Base-by-base conservation (phyloP, 2,329 filamentous ascomycete genomes). In the Knufia petricola region DNA sequence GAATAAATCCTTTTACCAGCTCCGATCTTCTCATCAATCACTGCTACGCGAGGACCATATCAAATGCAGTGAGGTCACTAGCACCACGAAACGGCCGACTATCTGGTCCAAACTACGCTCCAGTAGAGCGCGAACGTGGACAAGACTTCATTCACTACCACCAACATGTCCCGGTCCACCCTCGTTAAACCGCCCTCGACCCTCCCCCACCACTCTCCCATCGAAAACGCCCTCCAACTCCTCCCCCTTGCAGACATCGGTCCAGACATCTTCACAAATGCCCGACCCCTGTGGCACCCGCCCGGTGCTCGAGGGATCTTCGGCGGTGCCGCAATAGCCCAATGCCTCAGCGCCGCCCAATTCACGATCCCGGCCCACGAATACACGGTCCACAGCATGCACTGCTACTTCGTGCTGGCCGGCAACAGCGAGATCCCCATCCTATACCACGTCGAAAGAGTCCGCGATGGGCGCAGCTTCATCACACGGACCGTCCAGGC, bases 341-440 rank as follows among this genome's bases (percentile, higher is more conserved):
- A 96, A 74, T 89, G 79, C 61, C 82, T 95, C 21, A 78, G 85
- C 39, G 87, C 92, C 1, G 92, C 87, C 20, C 88, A 95, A 66
- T 79, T 81, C 62, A 98, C 92, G 7, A 86, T 98, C 1, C 83
- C 84, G 0, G 56, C 64, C 30, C 32, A 39, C 3, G 75, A 85
- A 63, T 95, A 95, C 67, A 78, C 82, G 51, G 81, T 92, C 43
- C 92, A 98, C 73, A 90, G 84, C 63, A 95, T 94, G 85, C 92
- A 98, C 76, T 96, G 92, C 77, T 98, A 96, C 73, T 98, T 98
- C 66, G 82, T 98, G 28, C 81, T 96, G 1, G 89, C 90, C 3
- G 92, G 92, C 23, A 85, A 90, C 61, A 76, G 80, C 10, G 79
- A 84, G 52, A 83, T 92, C 15, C 90, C 92, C 26, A 85, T 96